Evolutionary conservation across 2,329 filamentous ascomycete genomes (phyloP), one percentile per base, ranked within the genome.

Genomic region (Ramichloridium luteum): DNA sequence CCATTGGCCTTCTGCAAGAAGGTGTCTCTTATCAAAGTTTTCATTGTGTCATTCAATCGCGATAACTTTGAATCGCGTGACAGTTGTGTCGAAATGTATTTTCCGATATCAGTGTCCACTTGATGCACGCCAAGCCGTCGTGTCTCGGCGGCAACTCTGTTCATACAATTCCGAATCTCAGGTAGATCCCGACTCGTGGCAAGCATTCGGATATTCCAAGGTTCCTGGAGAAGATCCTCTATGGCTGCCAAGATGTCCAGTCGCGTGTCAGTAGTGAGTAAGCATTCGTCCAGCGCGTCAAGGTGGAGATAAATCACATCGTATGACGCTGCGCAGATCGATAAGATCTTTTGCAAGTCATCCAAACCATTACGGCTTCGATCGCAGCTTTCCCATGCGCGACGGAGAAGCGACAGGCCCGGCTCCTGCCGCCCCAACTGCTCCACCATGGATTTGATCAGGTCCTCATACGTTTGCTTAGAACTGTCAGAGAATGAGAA

Each of bases 221-320:
- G 28, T 11, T 25, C 9, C 6, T 36, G 13, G 10, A 26, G 30
- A 2, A 47, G 13, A 18, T 23, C 29, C 16, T 32, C 27, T 8
- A 45, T 15, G 12, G 28, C 29, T 16, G 30, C 17, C 3, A 45
- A 36, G 5, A 43, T 26, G 12, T 26, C 23, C 13, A 40, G 35
- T 20, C 40, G 35, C 8, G 18, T 27, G 11, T 36, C 31, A 13
- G 37, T 4, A 5, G 30, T 25, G n/a, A 45, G 31, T 6, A 35
- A 36, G 37, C 45, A 51, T 26, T 57, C 53, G 25, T 58, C 51
- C 12, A 57, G 36, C 14, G 53, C 53, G 39, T 57, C 53, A 8
- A 58, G 20, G 2, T 51, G 40, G 11, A 58, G 37, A 28, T 45
- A 55, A 1, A 48, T 43, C 27, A 14, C 53, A 44, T 16, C 26